These are phyloP conservation scores for Termitomyces sp. DNA, from an alignment of 768 basidiomycete species.

Conservation along the genomic window DNA sequence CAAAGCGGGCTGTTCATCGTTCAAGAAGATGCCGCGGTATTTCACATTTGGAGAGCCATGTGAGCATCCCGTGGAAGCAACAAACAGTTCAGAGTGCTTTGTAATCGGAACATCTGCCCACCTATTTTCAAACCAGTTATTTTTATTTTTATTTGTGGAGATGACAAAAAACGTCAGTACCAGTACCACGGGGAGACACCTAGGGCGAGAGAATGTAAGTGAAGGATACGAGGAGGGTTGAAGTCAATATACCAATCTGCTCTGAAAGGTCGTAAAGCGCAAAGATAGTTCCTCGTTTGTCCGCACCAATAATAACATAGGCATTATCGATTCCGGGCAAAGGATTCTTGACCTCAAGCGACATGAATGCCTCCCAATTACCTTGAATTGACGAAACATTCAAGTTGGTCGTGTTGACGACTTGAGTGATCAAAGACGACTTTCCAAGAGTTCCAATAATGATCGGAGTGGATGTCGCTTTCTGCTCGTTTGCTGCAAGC, in stretches of 20 bases:
- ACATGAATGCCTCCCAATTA: slow-evolving; percentile 61
- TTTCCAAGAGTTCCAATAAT: slow-evolving; percentile 63
- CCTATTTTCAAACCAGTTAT: slow-evolving; percentile 27
- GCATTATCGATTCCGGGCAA: slow-evolving; percentile 51
- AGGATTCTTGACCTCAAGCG: slow-evolving; percentile 46
- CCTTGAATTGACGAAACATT: slow-evolving; percentile 54
- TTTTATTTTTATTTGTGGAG: background rate
- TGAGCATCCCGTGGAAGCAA: slow-evolving; percentile 35
- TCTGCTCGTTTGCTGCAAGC: slow-evolving; percentile 13
- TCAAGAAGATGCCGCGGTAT: slow-evolving; percentile 68
- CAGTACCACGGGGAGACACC: slow-evolving; percentile 69
- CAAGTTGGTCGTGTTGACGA: slow-evolving; percentile 46
- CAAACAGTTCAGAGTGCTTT: slow-evolving; percentile 43
- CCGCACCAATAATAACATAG: slow-evolving; percentile 62
- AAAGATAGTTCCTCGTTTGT: slow-evolving; percentile 65
- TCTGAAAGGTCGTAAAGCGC: slow-evolving; percentile 64
- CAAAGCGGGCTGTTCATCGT: slow-evolving; percentile 70
- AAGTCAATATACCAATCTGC: slow-evolving; percentile 44
- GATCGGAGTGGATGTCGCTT: slow-evolving; percentile 32
- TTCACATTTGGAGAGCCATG: slow-evolving; percentile 67
- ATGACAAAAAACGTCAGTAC: slow-evolving; percentile 24
- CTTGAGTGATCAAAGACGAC: slow-evolving; percentile 42
- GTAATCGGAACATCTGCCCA: slow-evolving; percentile 71
- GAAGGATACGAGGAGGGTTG: background rate
- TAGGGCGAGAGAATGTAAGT: slow-evolving; percentile 13